Evolutionary conservation across 345 rosid genomes (phyloP), one percentile per base, ranked within the genome.

Genomic region (Odontarrhena argentea): DNA sequence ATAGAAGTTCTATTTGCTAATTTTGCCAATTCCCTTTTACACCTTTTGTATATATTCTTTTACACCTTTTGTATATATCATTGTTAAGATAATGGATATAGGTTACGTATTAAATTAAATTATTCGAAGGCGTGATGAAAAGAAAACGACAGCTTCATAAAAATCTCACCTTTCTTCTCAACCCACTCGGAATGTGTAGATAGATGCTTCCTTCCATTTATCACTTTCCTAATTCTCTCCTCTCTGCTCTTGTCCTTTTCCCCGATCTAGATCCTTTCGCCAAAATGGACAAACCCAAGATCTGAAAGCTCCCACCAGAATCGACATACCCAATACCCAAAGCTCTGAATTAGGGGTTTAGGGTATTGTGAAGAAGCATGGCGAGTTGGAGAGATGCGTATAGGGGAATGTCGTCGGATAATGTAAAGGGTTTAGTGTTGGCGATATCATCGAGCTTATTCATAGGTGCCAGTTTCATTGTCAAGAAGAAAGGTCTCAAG

Each of bases 391-490:
- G 69, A 38, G 88, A 82, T 44, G 65, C 79, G 11, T 71, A 86
- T 63, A 76, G 43, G 56, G 92, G 90, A 46, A 86, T 88, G 89
- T 83, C 96, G 18, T 69, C 85, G 1, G 96, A 86, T 78, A 89
- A 86, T 58, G 63, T 83, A 15, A 86, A 86, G 77, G 96, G 96
- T 11, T 74, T 89, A 78, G 80, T 86, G 15, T 64, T 89, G 83
- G 96, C 92, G 13, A 48, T 89, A 38, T 85, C 90, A 49, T 89
- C 92, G 0, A 89, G 96, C 67, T 60, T 82, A 34, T 89, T 89
- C 74, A 89, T 86, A 37, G 96, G 96, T 25, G 87, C 87, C 26
- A 89, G 96, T 72, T 89, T 89, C 81, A 89, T 89, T 32, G 80
- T 89, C 11, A 89, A 89, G 82, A 86, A 89, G 74, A 89, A 89